Evolutionary conservation across 2,329 filamentous ascomycete species (phyloP), one percentile per base, ranked within the genome.

Genomic region (Triangularia verruculosa): DNA sequence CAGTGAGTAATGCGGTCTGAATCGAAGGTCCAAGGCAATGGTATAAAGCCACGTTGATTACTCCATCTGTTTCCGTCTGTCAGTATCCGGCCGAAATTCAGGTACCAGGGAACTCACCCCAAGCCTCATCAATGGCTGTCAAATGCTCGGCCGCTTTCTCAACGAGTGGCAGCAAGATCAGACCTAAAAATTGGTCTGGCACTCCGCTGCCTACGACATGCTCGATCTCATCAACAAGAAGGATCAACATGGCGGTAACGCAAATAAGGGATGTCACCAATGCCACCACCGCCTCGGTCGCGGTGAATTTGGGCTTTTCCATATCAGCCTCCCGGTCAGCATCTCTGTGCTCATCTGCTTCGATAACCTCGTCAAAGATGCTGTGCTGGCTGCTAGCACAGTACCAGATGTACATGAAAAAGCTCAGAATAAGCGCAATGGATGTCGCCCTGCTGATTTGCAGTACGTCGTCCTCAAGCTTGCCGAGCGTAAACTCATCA

Each of bases 1-100:
- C 91, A 74, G 96, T 96, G 72, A 97, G 86, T 27, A 97, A 83
- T 0, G 93, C 91, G 0, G 93, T 97, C 76, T 97, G 93, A 62
- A 97, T 89, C 0, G 90, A 93, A 1, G 92, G 88, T 56, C 91
- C 92, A 43, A 97, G 85, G 61, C 94, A 90, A 74, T 96, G 92
- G 43, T 90, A 89, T 20, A 94, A 82, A 0, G 91, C 91, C 74
- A 93, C 88, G 78, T 94, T 94, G 81, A 93, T 92, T 8, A 65
- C 61, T 9, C 64, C 64, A 25, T 65, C 64, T 65, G 15, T n/a
- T 22, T 15, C 86, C 90, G 89, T 77, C 90, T 6, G 11, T 54
- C 89, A 75, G 90, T 89, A 85, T 83, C 58, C n/a, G 15, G 4
- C 6, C 13, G 43, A 24, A 11, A 24, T n/a, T n/a, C n/a, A 8